Conservation (phyloP, 208 protist species). For the Leishmania guyanensis region DNA sequence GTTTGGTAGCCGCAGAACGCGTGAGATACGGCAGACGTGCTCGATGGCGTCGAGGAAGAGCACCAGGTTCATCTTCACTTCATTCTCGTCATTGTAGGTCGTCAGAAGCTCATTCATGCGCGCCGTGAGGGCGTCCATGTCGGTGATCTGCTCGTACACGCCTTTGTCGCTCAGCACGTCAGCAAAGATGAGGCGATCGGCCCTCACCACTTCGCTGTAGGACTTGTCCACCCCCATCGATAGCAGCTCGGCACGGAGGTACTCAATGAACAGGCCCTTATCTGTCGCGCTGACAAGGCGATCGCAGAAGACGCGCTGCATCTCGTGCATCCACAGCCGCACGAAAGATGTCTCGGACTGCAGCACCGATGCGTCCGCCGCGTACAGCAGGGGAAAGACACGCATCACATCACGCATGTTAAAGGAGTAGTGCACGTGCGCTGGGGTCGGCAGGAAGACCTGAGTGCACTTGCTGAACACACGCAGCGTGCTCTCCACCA, state of each 20-base stretch:
- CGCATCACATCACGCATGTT: constrained; percentile 98
- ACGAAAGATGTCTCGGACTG: constrained; percentile 62
- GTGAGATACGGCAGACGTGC: constrained; percentile 95
- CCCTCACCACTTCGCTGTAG: constrained; percentile 62
- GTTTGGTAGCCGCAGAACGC: constrained; percentile 94
- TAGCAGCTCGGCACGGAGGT: constrained; percentile 69
- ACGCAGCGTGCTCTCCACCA: constrained; percentile 92
- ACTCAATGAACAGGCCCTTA: constrained; percentile 75
- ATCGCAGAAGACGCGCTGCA: constrained; percentile 95
- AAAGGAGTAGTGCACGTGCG: constrained; percentile 99
- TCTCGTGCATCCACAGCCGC: constrained; percentile 96
- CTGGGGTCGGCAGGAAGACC: constrained; percentile 95
- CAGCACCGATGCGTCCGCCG: constrained; percentile 72
- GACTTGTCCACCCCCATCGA: constrained; percentile 60
- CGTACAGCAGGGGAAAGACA: constrained; percentile 97
- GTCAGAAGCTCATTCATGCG: constrained; percentile 86
- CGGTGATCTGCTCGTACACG: constrained; percentile 92
- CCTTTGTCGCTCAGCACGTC: constrained; percentile 87
- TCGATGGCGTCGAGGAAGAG: constrained; percentile 97
- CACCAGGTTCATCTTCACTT: constrained; percentile 95
- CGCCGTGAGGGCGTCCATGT: constrained; percentile 71
- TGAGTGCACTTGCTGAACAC: constrained; percentile 93
- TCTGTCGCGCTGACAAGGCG: constrained; percentile 93
- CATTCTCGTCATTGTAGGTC: constrained; percentile 95
- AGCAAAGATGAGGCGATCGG: constrained; percentile 93